Evolutionary conservation across 2,329 filamentous ascomycete species (phyloP), one percentile per base, ranked within the genome.

Genomic region (Davidsoniella neocaledoniae): DNA sequence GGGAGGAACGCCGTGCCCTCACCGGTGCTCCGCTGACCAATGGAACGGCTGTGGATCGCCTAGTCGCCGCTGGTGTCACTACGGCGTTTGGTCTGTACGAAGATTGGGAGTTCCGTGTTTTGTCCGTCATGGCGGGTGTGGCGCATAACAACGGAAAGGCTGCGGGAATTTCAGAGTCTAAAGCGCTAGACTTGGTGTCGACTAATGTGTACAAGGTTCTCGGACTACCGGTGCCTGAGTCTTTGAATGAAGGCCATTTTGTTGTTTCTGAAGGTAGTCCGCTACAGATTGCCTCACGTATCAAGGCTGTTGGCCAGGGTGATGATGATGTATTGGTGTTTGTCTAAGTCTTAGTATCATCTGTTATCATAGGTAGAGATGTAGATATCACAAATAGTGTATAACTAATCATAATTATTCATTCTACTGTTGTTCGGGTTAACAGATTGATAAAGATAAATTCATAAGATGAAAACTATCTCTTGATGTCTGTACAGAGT

Each of bases 21-120:
- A 72, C 76, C 0, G 79, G 79, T 1, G 78, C 79, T 4, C 79
- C 79, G 1, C 66, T 83, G 0, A 79, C 77, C 0, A 79, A 81
- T 56, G 77, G 77, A 23, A 82, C 79, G 1, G 70, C 70, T 0
- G 64, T 79, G 4, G 76, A 82, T 54, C 60, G 58, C 10, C 67
- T 83, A 1, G 55, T 79, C 0, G 68, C 70, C 6, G 77, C 77
- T 0, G 78, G 77, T 2, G 78, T 82, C 0, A 58, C 63, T 2
- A 67, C 73, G 1, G 79, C 70, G 0, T 69, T 82, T 21, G 74
- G 77, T 0, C 66, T 79, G 4, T 66, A 71, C 40, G 76, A 81
- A 58, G 75, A 79, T 56, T 82, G 74, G 76, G 58, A 75, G 47
- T 68, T 80, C 3, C 66, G 77, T 26, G 74, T 82, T 54, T 56